Evolutionary conservation across 2,329 filamentous ascomycete species (phyloP).

Genomic region (Paecilomyces fulvus): DNA sequence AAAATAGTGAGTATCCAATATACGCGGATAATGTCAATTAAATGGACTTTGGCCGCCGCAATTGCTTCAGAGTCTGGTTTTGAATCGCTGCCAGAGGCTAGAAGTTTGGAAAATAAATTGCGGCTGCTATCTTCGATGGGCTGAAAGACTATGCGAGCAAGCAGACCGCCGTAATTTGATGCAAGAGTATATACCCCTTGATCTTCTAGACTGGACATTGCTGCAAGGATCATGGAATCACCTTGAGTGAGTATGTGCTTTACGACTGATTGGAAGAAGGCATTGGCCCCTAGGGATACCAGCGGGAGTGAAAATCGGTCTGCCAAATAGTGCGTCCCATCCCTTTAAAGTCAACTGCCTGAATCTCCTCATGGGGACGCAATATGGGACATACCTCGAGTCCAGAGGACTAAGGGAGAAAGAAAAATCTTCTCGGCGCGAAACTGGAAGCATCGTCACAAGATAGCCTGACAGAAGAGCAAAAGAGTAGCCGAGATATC

Average conservation of each 20-base stretch:
- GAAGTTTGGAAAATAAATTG: constrained; percentile 76
- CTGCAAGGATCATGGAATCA: constrained; percentile 78
- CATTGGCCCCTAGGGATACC: constrained; percentile 64
- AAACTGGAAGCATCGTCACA: constrained; percentile 50
- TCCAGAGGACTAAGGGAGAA: constrained; percentile 46
- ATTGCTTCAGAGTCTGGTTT: constrained; percentile 11
- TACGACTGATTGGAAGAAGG: constrained; percentile 79
- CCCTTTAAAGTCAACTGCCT: constrained; percentile 11
- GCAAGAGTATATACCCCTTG: constrained; percentile 91
- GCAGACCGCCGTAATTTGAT: constrained; percentile 84
- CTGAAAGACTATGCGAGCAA: constrained; percentile 85
- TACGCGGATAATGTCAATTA: constrained; percentile 51
- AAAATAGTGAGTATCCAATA: constrained; percentile 68
- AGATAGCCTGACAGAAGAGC: constrained; percentile 63
- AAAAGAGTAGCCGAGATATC: constrained; percentile 69
- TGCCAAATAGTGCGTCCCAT: constrained; percentile 40
- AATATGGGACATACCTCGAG: constrained; percentile 29
- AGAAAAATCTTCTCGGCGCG: constrained; percentile 56
- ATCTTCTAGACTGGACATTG: constrained; percentile 65
- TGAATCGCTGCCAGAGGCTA: constrained; percentile 37
- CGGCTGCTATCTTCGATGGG: constrained; percentile 91
- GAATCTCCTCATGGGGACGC: constrained; percentile 3
- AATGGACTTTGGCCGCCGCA: constrained; percentile 21
- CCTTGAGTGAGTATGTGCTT: constrained; percentile 94
- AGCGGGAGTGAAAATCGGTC: constrained; percentile 62